Evolutionary conservation across 2,329 filamentous ascomycete species (phyloP).

Genomic region (Amauroascus verrucosus): DNA sequence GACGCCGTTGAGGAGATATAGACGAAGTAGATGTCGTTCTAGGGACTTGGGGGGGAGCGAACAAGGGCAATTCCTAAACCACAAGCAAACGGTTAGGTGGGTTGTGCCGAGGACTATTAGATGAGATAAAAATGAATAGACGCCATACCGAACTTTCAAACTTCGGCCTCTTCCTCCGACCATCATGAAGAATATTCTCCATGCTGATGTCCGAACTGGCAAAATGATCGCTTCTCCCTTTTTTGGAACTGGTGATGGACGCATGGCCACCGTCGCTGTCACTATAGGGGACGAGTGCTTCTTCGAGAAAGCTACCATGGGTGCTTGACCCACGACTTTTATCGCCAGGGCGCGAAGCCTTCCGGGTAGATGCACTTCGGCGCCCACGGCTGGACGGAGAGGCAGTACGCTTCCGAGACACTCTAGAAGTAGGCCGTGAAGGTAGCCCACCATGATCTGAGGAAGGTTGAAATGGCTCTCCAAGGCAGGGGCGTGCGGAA

Average conservation of each 20-base stretch:
- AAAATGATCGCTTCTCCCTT: conserved; percentile 69
- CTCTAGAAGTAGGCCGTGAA: conserved; percentile 58
- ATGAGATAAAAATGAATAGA: background rate
- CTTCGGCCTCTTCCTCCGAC: conserved; percentile 87
- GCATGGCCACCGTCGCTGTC: conserved; percentile 74
- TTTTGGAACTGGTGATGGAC: conserved; percentile 60
- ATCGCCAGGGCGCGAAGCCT: conserved; percentile 54
- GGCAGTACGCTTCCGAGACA: conserved; percentile 64
- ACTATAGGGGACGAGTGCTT: conserved; percentile 66
- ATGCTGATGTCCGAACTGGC: conserved; percentile 95
- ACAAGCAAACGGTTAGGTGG: conserved; percentile 16
- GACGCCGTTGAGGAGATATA: conserved; percentile 80
- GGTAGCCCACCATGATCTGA: conserved; percentile 44
- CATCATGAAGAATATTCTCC: conserved; percentile 96
- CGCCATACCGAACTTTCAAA: conserved; percentile 88
- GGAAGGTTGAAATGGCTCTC: conserved; percentile 52
- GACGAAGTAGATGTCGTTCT: conserved; percentile 95
- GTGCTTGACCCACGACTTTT: conserved; percentile 58
- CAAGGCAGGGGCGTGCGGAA: conserved; percentile 50
- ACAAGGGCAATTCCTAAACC: conserved; percentile 79
- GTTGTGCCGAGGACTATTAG: conserved; percentile 16
- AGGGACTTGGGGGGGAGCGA: conserved; percentile 87
- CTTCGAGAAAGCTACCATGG: conserved; percentile 54
- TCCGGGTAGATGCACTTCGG: conserved; percentile 70
- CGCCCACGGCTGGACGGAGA: conserved; percentile 63